Percentiles rank a stretch among this genome's conserved stretches.
Evolutionary conservation across 2,329 filamentous ascomycete genomes (phyloP).

Genomic region (Fusarium sambucinum): DNA sequence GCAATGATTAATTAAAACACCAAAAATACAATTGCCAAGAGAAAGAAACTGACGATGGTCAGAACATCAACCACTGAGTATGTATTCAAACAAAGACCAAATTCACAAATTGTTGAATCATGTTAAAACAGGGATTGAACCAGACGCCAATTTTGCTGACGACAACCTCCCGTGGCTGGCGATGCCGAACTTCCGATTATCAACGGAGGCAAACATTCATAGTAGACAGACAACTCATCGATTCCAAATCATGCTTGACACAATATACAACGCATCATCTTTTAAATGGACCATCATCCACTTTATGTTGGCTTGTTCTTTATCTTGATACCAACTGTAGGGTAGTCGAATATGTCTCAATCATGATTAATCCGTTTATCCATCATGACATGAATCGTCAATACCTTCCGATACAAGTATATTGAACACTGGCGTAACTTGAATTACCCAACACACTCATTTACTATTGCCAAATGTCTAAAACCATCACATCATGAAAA

Average conservation of each 20-base stretch:
- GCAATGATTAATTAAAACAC: conserved; percentile 1
- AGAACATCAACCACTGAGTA: neutral
- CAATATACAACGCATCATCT: neutral
- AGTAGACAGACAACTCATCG: neutral
- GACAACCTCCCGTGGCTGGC: conserved; percentile 26
- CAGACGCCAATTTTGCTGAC: conserved; percentile 14
- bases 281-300: neutral
- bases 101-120: neutral
- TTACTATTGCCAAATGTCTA: neutral
- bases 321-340: neutral
- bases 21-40: neutral
- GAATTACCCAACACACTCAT: neutral
- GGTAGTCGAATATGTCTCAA: neutral
- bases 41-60: neutral
- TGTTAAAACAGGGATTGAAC: neutral
- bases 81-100: neutral
- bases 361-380: neutral
- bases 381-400: too few relatives aligned
- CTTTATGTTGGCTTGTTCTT: neutral
- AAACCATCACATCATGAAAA: neutral
- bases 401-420: neutral
- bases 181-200: conserved; percentile 31
- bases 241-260: neutral
- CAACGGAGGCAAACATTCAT: conserved; percentile 3
- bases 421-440: too few relatives aligned